Percentiles rank a stretch among this genome's conserved stretches.
Evolutionary conservation across 23 red algal species (phyloP).

Genomic region (Gracilaria vermiculophylla): DNA sequence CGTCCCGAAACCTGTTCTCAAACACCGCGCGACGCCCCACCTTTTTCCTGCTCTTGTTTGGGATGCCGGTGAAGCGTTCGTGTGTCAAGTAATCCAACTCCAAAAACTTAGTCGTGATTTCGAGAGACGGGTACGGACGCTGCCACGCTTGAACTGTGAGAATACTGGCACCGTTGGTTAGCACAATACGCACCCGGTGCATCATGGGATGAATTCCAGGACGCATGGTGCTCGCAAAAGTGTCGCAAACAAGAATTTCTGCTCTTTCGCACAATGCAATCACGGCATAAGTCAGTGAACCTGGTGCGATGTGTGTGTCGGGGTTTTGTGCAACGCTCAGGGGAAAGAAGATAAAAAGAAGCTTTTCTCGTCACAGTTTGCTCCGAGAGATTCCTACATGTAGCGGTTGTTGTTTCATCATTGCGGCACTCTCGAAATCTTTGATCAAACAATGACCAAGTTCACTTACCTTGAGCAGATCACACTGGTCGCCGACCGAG

Average conservation of each 20-base stretch:
- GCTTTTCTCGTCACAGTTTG: conserved; percentile 35
- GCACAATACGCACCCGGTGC: conserved; percentile 57
- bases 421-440: not conserved
- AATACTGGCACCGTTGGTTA: conserved; percentile 59
- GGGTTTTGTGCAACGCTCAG: conserved; percentile 2
- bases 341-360: conserved; percentile 43
- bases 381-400: conserved; percentile 43
- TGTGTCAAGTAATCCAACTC: conserved; percentile 58
- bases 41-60: conserved; percentile 11
- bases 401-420: conserved; percentile 34
- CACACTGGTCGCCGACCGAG: too few relatives aligned
- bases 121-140: conserved; percentile 34
- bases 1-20: conserved; percentile 54
- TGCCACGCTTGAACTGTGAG: conserved; percentile 48
- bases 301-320: too few relatives aligned
- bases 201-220: conserved; percentile 69
- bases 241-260: too few relatives aligned
- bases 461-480: not conserved
- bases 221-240: not conserved
- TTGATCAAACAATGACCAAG: not conserved
- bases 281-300: too few relatives aligned
- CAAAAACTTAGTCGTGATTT: conserved; percentile 50
- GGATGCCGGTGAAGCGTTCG: conserved; percentile 33
- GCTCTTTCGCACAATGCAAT: too few relatives aligned
- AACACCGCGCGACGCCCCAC: conserved; percentile 35